Base-by-base conservation (phyloP, 1,284 basidiomycete species). In the Ceratobasidium sp. region DNA sequence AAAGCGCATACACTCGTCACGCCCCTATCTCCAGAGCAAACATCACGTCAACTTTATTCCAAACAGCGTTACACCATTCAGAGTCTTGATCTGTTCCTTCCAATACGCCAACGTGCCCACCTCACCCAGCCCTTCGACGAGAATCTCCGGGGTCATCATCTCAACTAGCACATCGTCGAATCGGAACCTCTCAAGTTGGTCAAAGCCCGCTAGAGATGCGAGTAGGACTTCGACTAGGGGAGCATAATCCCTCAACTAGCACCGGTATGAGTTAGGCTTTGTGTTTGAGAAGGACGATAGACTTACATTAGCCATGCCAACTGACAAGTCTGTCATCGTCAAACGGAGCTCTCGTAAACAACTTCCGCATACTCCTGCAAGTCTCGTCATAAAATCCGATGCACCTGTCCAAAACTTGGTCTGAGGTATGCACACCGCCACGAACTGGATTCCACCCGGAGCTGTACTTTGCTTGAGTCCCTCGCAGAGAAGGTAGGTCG, bases 391-490 rank as follows among this genome's bases (percentile, higher is more conserved):
- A 31, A 67, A 55, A 45, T 67, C 64, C 12, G 64, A 67, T 38
- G 64, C 64, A 17, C 38, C 64, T 7, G 64, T 67, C 64, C 64
- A 67, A 34, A 54, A 67, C 42, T 43, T 54, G 22, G 64, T 67
- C 40, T 54, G 12, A 32, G 40, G 50, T 55, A 67, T 43, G 29
- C 38, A 67, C 47, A 53, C 64, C 8, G 64, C 42, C 10, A 67
- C 50, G 29, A 31, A 38, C 20, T 67, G 35, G n/a, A 67, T 40
- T 5, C 64, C 64, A 5, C 34, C 38, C 2, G 52, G 50, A 1
- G 64, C 64, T 20, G 22, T 67, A 15, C 50, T 54, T 4, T n/a
- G 38, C 25, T 29, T 54, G 3, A 67, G 52, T 12, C 32, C 31
- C 27, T 54, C 64, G 35, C 64, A 67, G 17, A 67, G 35, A 12